Percentiles rank a stretch among this genome's conserved stretches.
phyloP scores from a whole-genome alignment of 73 alveolate species.

The Tetrahymena thermophila region DNA sequence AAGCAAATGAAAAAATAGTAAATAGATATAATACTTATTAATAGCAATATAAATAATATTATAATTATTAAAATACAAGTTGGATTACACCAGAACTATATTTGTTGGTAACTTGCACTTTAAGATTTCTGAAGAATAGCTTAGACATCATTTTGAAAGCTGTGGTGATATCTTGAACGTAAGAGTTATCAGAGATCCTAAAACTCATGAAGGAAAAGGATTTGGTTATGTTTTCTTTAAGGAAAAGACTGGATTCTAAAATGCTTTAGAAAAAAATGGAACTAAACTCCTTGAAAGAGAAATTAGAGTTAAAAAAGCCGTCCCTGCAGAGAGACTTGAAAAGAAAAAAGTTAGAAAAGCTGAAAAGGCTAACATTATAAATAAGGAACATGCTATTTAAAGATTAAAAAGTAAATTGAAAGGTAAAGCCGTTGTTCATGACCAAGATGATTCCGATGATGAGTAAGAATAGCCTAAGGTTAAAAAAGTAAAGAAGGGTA shows the following conservation, averaged over 20 bases:
- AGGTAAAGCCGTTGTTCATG: background rate
- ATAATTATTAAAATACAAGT: background rate
- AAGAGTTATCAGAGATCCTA: slow-evolving; percentile 64
- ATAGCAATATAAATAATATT: background rate
- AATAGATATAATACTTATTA: background rate
- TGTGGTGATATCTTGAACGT: slow-evolving; percentile 62
- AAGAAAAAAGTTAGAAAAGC: background rate
- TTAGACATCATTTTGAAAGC: slow-evolving; percentile 52
- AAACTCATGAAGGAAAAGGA: slow-evolving; percentile 67
- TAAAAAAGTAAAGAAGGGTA: background rate
- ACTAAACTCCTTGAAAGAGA: slow-evolving; percentile 49
- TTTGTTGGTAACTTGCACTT: slow-evolving; percentile 72
- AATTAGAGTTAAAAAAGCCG: slow-evolving; percentile 59
- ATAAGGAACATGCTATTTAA: background rate
- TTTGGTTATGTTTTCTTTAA: slow-evolving; percentile 59
- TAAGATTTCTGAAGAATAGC: slow-evolving; percentile 66
- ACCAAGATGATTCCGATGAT: background rate
- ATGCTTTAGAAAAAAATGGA: slow-evolving; percentile 40
- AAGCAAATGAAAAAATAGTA: slow-evolving; percentile 30
- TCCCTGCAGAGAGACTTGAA: background rate
- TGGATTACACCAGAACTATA: slow-evolving; percentile 48
- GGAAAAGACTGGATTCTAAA: slow-evolving; percentile 32
- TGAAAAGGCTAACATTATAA: background rate
- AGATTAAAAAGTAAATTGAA: background rate
- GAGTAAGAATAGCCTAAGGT: background rate